Evolutionary conservation across 2,329 filamentous ascomycete species (phyloP).

Genomic region (Byssochlamys sp.): DNA sequence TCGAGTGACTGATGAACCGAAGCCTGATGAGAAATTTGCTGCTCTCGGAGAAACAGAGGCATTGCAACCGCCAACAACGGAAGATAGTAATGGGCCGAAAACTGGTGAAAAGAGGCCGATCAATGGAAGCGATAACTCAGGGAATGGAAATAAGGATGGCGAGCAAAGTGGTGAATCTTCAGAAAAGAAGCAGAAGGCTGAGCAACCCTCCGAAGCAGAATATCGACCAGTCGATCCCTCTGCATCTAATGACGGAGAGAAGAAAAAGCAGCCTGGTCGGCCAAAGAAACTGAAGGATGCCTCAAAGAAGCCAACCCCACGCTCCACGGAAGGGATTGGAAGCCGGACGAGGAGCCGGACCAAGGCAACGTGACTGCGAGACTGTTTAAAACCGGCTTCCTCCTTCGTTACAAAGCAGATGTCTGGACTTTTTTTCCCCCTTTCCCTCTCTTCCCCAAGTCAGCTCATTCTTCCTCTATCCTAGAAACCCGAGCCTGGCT

Average conservation of each 20-base stretch:
- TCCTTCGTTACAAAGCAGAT: neutral
- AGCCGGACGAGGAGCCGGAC: constrained; percentile 32
- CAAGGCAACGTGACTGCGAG: constrained; percentile 12
- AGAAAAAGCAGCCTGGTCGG: constrained; percentile 21
- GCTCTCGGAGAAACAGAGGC: neutral
- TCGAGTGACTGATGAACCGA: neutral
- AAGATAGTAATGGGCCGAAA: constrained; percentile 1
- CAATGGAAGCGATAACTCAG: constrained; percentile 5
- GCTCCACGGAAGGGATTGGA: constrained; percentile 22
- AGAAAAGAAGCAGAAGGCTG: constrained; percentile 28
- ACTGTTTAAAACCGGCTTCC: neutral
- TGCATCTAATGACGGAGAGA: constrained; percentile 13
- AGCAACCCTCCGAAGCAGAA: constrained; percentile 5
- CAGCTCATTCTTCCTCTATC: too few species aligned
- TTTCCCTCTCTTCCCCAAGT: neutral
- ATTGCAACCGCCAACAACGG: neutral
- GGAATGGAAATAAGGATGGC: constrained; percentile 4
- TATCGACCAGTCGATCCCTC: constrained; percentile 9
- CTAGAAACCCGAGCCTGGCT: too few species aligned
- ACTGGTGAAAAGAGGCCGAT: constrained; percentile 18
- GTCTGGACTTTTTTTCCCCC: neutral
- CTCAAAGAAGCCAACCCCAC: constrained; percentile 16
- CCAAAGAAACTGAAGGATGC: constrained; percentile 22
- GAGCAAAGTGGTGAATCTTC: constrained; percentile 14
- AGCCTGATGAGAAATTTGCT: neutral